Percentiles rank a stretch among this genome's conserved stretches.
Evolutionary conservation across 306 rosid genomes (phyloP).

Genomic region (Senna tora): DNA sequence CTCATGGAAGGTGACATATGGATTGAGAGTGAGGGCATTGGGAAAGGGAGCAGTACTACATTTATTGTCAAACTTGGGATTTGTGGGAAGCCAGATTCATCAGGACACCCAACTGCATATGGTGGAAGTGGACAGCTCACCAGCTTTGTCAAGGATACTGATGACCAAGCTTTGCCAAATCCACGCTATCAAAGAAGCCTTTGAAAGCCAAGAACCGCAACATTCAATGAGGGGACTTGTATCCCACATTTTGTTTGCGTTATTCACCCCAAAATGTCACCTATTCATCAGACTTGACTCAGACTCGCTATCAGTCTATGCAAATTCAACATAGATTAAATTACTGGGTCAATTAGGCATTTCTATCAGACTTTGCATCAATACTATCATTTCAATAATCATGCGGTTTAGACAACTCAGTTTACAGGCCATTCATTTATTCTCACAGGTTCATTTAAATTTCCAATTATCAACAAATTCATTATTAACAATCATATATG

Average conservation of each 20-base stretch:
- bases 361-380: slow-evolving; percentile 27
- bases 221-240: neutral
- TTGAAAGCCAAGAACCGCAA: slow-evolving; percentile 28
- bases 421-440: slow-evolving; percentile 17
- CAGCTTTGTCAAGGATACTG: slow-evolving; percentile 44
- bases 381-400: slow-evolving; percentile 24
- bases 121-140: slow-evolving; percentile 68
- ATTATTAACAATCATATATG: no score
- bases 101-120: slow-evolving; percentile 45
- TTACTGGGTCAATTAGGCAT: slow-evolving; percentile 18
- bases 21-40: slow-evolving; percentile 85
- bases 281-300: slow-evolving; percentile 11
- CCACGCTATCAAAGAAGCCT: slow-evolving; percentile 64
- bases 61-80: slow-evolving; percentile 76
- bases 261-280: neutral
- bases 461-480: no score
- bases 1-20: slow-evolving; percentile 94
- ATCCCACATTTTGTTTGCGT: neutral
- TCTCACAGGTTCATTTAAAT: neutral
- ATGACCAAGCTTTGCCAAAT: slow-evolving; percentile 45
- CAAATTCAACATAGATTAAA: neutral
- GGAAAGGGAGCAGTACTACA: slow-evolving; percentile 68
- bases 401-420: slow-evolving; percentile 11
- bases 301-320: neutral
- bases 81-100: slow-evolving; percentile 49